Base-by-base conservation (phyloP, 2,329 filamentous ascomycete genomes). In the Verticillium isaacii region DNA sequence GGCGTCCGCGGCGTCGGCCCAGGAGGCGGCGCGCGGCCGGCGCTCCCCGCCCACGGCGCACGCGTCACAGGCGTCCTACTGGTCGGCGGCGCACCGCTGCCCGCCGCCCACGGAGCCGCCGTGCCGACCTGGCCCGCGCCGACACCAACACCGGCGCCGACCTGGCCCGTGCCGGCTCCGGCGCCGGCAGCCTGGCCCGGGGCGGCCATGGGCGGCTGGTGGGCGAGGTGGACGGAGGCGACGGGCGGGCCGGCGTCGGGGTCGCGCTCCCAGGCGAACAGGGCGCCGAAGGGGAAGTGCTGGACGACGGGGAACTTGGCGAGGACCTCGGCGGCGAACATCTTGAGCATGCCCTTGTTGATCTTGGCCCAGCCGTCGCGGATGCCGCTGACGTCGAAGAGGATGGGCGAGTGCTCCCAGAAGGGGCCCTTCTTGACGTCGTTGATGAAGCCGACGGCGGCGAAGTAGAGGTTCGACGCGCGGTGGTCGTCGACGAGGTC, bases 311-410 rank as follows among this genome's bases (percentile, higher is more conserved):
- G 95, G 71, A 97, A 97, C 75, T 99, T 99, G 45, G 91, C 92
- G 15, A 99, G 81, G 3, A 99, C 95, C 78, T 99, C 95, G 19
- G 92, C 95, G 67, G 96, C 93, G 78, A 94, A 99, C 95, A 99
- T 99, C 77, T 98, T 99, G 70, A 99, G 87, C 95, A 99, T 98
- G 59, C 95, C 95, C 80, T 93, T 93, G 77, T 99, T 98, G 71
- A 99, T 97, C 80, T 99, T 99, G 39, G 91, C 95, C 95, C 95
- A 99, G n/a, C 95, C 91, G 61, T 89, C 89, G 67, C 86, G 87
- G 66, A 99, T 90, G 12, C 95, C 95, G 0, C 92, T 96, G 52
- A 99, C 92, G 74, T 99, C 93, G 73, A 90, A 99, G 14, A 99
- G 79, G 67, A 97, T 94, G 0, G 94, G 76, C 66, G 92, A 97